Percentiles rank a stretch among this genome's conserved stretches.
These are phyloP conservation scores for Trypanosoma platydactyli DNA, from an alignment of 208 protist genomes.

Conservation along the genomic window DNA sequence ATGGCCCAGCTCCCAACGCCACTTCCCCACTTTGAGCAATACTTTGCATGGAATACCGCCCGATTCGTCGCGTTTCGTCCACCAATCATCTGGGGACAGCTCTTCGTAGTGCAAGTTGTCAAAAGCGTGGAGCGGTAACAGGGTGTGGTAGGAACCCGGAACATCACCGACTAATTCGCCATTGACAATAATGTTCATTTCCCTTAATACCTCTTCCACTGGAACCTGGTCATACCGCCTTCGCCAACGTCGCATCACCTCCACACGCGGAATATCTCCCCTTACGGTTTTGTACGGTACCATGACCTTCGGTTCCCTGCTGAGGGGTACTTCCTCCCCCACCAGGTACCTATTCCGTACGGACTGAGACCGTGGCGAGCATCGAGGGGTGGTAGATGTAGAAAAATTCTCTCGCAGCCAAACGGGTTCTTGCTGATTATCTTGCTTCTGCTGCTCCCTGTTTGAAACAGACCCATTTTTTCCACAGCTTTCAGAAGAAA, in stretches of 20 bases:
- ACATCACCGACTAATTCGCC: slow-evolving; percentile 17
- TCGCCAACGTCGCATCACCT: slow-evolving; percentile 83
- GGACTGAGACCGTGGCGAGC: slow-evolving; percentile 26
- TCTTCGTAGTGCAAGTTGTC: slow-evolving; percentile 91
- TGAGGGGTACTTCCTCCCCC: slow-evolving; percentile 19
- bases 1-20: slow-evolving; percentile 31
- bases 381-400: neutral
- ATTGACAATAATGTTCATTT: slow-evolving; percentile 54
- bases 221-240: slow-evolving; percentile 56
- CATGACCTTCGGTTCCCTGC: slow-evolving; percentile 91
- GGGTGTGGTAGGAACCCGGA: slow-evolving; percentile 49
- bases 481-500: neutral
- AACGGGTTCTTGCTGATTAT: slow-evolving; percentile 5
- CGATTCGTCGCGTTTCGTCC: slow-evolving; percentile 27
- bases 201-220: slow-evolving; percentile 67
- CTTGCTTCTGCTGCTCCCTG: neutral
- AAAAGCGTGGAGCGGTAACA: slow-evolving; percentile 92
- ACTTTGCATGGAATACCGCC: slow-evolving; percentile 54
- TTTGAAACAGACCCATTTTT: neutral
- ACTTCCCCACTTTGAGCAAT: slow-evolving; percentile 28
- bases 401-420: slow-evolving; percentile 28
- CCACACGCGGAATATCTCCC: slow-evolving; percentile 80
- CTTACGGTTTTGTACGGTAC: slow-evolving; percentile 55
- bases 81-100: slow-evolving; percentile 71
- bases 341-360: slow-evolving; percentile 18